phyloP scores from a whole-genome alignment of 2,329 filamentous ascomycete species.

The Aspergillus pseudoviridinutans region DNA sequence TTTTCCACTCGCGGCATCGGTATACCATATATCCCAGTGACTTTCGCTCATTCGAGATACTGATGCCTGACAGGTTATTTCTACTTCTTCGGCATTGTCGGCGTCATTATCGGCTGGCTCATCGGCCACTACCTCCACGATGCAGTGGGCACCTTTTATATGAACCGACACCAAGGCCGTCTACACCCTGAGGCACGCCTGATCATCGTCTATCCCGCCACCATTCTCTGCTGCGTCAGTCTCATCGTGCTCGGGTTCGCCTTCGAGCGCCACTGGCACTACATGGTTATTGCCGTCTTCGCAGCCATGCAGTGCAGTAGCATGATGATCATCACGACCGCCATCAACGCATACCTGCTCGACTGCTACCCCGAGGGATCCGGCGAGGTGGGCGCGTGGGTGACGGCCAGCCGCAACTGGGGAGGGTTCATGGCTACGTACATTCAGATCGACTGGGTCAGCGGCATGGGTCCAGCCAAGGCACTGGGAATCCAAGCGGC shows the following conservation, averaged over 20 bases:
- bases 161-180: constrained; percentile 44
- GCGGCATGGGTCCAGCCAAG: constrained; percentile 37
- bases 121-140: constrained; percentile 55
- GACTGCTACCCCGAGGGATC: constrained; percentile 43
- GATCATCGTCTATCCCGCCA: constrained; percentile 43
- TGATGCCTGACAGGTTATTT: constrained; percentile 36
- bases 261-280: constrained; percentile 46
- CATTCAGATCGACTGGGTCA: constrained; percentile 50
- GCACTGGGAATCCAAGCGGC: constrained; percentile 46
- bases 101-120: constrained; percentile 45
- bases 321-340: constrained; percentile 52
- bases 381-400: constrained; percentile 34
- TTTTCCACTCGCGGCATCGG: constrained; percentile 48
- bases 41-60: not conserved
- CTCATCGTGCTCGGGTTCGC: constrained; percentile 46
- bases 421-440: constrained; percentile 44
- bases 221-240: constrained; percentile 7
- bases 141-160: constrained; percentile 43
- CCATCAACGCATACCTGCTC: constrained; percentile 49
- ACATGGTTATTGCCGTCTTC: constrained; percentile 43
- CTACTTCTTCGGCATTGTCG: constrained; percentile 54
- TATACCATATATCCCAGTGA: constrained; percentile 15
- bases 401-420: constrained; percentile 47
- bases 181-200: constrained; percentile 56
- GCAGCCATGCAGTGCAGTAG: constrained; percentile 54